phyloP scores from a whole-genome alignment of 2,329 filamentous ascomycete species.

The Zopfia rhizophila region DNA sequence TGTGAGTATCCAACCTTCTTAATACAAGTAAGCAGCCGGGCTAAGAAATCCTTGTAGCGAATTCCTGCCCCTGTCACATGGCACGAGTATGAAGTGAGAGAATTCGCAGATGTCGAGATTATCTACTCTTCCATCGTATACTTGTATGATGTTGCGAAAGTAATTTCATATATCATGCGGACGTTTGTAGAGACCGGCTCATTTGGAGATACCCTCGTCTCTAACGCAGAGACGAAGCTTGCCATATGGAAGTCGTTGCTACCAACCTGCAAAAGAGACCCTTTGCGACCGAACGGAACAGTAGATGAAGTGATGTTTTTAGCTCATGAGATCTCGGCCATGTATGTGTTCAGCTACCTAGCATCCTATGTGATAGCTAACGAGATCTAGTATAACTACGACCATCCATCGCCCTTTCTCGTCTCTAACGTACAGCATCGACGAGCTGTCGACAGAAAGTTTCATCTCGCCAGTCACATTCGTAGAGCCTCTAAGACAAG shows the following conservation, averaged over 20 bases:
- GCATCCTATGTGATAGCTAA: slow-evolving; percentile 1
- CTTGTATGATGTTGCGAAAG: slow-evolving; percentile 78
- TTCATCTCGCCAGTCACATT: slow-evolving; percentile 66
- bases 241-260: slow-evolving; percentile 82
- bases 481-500: slow-evolving; percentile 57
- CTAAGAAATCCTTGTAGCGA: slow-evolving; percentile 23
- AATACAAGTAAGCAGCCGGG: neutral
- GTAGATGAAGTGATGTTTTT: slow-evolving; percentile 92
- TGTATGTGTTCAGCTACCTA: slow-evolving; percentile 31
- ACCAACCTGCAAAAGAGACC: slow-evolving; percentile 75
- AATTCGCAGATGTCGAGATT: slow-evolving; percentile 75
- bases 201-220: slow-evolving; percentile 64
- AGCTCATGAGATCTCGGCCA: slow-evolving; percentile 77
- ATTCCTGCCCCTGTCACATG: slow-evolving; percentile 60
- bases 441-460: slow-evolving; percentile 58
- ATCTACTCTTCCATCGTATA: slow-evolving; percentile 87
- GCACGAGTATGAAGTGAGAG: slow-evolving; percentile 77
- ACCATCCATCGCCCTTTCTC: slow-evolving; percentile 55
- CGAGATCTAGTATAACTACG: slow-evolving; percentile 32
- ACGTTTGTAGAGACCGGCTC: slow-evolving; percentile 29
- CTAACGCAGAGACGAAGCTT: slow-evolving; percentile 72
- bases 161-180: slow-evolving; percentile 74
- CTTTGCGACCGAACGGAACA: slow-evolving; percentile 73
- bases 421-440: slow-evolving; percentile 40
- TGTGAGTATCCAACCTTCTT: slow-evolving; percentile 29